Evolutionary conservation across 805 yeast species (phyloP).

Genomic region (Brettanomyces sp.): DNA sequence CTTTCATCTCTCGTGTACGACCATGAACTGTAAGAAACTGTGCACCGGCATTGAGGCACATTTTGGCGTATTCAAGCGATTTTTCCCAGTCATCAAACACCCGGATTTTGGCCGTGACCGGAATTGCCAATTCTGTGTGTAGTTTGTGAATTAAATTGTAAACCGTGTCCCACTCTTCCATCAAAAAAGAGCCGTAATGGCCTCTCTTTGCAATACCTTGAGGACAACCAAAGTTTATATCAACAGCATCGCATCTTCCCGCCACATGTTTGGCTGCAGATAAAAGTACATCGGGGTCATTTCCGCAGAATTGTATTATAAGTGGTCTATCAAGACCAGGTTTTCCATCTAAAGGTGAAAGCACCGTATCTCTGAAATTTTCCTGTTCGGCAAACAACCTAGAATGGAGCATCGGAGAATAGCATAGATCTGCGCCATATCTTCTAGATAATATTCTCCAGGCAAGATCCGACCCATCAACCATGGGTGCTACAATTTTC

Average conservation of each 20-base stretch:
- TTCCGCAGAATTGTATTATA: slow-evolving; percentile 93
- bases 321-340: slow-evolving; percentile 66
- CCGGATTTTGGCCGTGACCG: slow-evolving; percentile 93
- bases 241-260: slow-evolving; percentile 89
- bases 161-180: slow-evolving; percentile 94
- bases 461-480: slow-evolving; percentile 91
- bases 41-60: slow-evolving; percentile 90
- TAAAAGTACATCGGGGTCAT: slow-evolving; percentile 78
- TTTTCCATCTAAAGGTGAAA: slow-evolving; percentile 69
- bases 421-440: slow-evolving; percentile 89
- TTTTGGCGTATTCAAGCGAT: slow-evolving; percentile 75
- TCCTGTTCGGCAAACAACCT: slow-evolving; percentile 76
- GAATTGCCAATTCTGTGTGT: slow-evolving; percentile 61
- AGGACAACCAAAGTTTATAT: slow-evolving; percentile 93
- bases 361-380: slow-evolving; percentile 70
- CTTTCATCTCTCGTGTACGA: slow-evolving; percentile 94
- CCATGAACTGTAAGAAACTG: slow-evolving; percentile 94
- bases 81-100: slow-evolving; percentile 79
- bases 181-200: slow-evolving; percentile 86
- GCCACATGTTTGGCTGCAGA: slow-evolving; percentile 76
- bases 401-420: slow-evolving; percentile 97
- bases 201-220: slow-evolving; percentile 96
- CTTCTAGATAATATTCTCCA: slow-evolving; percentile 83
- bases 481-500: slow-evolving; percentile 96
- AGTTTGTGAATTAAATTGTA: slow-evolving; percentile 60